Evolutionary conservation across 2,329 filamentous ascomycete genomes (phyloP).

Genomic region (Basipetospora sp.): DNA sequence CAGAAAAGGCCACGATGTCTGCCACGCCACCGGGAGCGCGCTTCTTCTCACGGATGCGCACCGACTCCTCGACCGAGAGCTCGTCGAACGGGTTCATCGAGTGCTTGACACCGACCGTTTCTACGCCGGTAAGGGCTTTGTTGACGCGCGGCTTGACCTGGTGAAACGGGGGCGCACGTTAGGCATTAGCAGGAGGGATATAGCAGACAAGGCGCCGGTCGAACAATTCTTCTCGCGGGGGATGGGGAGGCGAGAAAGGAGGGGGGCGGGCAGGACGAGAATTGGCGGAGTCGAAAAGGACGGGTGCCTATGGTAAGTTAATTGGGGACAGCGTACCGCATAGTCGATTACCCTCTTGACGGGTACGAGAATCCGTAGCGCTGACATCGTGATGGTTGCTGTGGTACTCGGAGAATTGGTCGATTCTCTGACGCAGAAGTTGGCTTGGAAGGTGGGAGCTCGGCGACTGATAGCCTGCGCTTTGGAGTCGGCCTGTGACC

Average conservation of each 20-base stretch:
- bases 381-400: constrained; percentile 34
- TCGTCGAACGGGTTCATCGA: constrained; percentile 99
- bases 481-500: constrained; percentile 2
- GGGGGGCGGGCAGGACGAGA: too few relatives aligned
- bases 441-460: background rate
- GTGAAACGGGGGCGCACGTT: too few relatives aligned
- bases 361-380: constrained; percentile 62
- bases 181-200: too few relatives aligned
- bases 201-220: too few relatives aligned
- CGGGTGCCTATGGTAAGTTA: too few relatives aligned
- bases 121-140: constrained; percentile 68
- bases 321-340: too few relatives aligned
- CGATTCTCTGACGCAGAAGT: too few relatives aligned
- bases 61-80: constrained; percentile 89
- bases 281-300: too few relatives aligned
- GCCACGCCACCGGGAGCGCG: constrained; percentile 58
- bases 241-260: too few relatives aligned
- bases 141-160: constrained; percentile 57
- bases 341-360: constrained; percentile 79
- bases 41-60: constrained; percentile 83
- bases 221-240: too few relatives aligned
- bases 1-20: constrained; percentile 81
- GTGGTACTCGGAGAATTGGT: background rate
- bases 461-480: background rate
- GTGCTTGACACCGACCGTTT: constrained; percentile 87